Conservation (phyloP, 2,329 filamentous ascomycete species). For the Zasmidium citrigriseum region DNA sequence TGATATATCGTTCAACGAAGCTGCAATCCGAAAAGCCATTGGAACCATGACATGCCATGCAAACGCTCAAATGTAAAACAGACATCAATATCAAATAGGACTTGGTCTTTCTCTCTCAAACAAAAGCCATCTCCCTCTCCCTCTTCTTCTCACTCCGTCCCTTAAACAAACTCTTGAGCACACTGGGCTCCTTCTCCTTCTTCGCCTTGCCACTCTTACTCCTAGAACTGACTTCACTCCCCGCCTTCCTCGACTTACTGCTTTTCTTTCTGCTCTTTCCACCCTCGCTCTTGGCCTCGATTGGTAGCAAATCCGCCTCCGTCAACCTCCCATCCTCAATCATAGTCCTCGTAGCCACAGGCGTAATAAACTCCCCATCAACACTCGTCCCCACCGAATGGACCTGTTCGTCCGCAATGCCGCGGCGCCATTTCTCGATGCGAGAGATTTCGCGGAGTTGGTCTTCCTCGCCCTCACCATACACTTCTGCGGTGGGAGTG, state of each 20-base stretch:
- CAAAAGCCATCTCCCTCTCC: conserved; percentile 10
- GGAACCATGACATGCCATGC: too few relatives aligned
- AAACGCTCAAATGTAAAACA: too few relatives aligned
- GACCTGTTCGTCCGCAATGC: conserved; percentile 60
- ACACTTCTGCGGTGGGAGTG: background rate
- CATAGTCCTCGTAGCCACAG: conserved; percentile 50
- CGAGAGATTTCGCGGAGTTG: conserved; percentile 59
- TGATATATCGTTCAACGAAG: too few relatives aligned
- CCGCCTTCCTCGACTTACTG: conserved; percentile 26
- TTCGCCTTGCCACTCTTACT: conserved; percentile 25
- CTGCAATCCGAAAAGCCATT: too few relatives aligned
- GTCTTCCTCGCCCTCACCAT: conserved; percentile 53
- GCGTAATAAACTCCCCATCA: conserved; percentile 67
- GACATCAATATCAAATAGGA: too few relatives aligned
- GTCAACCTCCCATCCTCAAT: conserved; percentile 48
- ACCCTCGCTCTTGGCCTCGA: conserved; percentile 31
- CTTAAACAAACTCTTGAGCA: conserved; percentile 46
- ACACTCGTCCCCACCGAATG: conserved; percentile 60
- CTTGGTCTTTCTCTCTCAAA: background rate
- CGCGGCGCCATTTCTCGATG: conserved; percentile 65
- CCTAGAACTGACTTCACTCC: conserved; percentile 19
- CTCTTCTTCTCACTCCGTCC: conserved; percentile 14
- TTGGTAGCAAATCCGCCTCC: conserved; percentile 46
- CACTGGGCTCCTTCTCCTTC: conserved; percentile 49
- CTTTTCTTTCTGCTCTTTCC: conserved; percentile 38